Conservation (phyloP, 2,329 filamentous ascomycete species). For the Colletotrichum liriopes region DNA sequence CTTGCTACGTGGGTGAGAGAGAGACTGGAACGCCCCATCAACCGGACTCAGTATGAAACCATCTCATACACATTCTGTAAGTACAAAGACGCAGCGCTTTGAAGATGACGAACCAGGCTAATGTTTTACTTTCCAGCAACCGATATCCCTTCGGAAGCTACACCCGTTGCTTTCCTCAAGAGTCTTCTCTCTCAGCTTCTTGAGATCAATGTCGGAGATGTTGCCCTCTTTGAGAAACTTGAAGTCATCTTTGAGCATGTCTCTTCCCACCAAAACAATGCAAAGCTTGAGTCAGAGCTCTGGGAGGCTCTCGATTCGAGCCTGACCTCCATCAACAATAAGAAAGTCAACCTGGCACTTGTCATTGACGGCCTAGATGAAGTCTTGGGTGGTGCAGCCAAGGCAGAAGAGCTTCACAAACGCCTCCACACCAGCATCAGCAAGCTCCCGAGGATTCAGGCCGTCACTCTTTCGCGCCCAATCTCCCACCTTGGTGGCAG, state of each 20-base stretch:
- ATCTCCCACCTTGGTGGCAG: conserved; percentile 50
- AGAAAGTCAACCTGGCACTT: conserved; percentile 50
- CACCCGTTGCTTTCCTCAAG: conserved; percentile 53
- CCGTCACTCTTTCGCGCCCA: conserved; percentile 55
- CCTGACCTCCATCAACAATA: conserved; percentile 50
- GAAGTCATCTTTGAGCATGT: conserved; percentile 48
- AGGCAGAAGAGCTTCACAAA: conserved; percentile 49
- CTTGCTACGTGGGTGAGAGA: conserved; percentile 59
- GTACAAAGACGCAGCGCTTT: conserved; percentile 28
- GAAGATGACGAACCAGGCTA: too few relatives aligned
- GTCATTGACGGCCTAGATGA: conserved; percentile 58
- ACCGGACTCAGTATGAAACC: conserved; percentile 53
- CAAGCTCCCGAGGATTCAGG: conserved; percentile 48
- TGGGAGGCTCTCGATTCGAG: conserved; percentile 55
- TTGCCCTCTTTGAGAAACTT: conserved; percentile 53
- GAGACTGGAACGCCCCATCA: conserved; percentile 55
- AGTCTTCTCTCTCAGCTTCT: conserved; percentile 56
- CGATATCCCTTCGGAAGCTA: conserved; percentile 52
- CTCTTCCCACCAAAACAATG: conserved; percentile 44
- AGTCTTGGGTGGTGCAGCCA: conserved; percentile 47
- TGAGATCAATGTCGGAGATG: conserved; percentile 56
- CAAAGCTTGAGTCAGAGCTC: conserved; percentile 50
- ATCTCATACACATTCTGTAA: conserved; percentile 57
- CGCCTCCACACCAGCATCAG: conserved; percentile 50
- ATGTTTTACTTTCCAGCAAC: conserved; percentile 33